Evolutionary conservation across 805 yeast genomes (phyloP), one percentile per base, ranked within the genome.

Genomic region (Myxozyma nipponensis): DNA sequence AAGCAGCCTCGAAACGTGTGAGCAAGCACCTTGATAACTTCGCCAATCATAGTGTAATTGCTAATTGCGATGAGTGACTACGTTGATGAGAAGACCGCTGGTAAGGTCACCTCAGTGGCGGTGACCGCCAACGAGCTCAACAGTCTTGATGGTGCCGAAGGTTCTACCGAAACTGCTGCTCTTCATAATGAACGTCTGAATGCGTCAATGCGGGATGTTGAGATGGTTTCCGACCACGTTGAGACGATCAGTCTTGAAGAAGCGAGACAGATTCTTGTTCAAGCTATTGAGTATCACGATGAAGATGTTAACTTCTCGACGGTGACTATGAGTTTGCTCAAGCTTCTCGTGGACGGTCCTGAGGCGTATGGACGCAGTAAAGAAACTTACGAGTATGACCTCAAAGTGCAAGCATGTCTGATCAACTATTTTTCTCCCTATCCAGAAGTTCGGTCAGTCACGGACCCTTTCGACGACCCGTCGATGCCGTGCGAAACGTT

Each of bases 371-470:
- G 50, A 10, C 19, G 19, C 6, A 42, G 17, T 25, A 15, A 13
- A 4, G 57, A 52, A 10, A 42, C 37, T 15, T 44, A 45, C 34
- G 46, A 32, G 26, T 35, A 39, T 26, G 56, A 53, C 5, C 22
- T 47, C n/a, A 30, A 35, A 13, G 41, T 39, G 10, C 54, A 53
- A 35, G 56, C 57, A 13, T 37, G 48, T 4, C 24, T 53, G 46
- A 53, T 53, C 10, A 28, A 37, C 13, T 43, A 34, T 34, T 50
- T 25, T 44, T 53, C 56, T 9, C 84, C 85, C 3, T 81, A 80
- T 55, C 83, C 85, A 1, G 86, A 82, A 59, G 82, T 82, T 15
- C 67, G 86, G 38, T 80, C 86, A 9, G 76, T 82, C n/a, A 79
- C 80, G 10, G 81, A 79, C 15, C 76, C 81, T 15, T 67, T 58